Conservation (phyloP, 495 filamentous ascomycete genomes). For the Neurospora sp. region DNA sequence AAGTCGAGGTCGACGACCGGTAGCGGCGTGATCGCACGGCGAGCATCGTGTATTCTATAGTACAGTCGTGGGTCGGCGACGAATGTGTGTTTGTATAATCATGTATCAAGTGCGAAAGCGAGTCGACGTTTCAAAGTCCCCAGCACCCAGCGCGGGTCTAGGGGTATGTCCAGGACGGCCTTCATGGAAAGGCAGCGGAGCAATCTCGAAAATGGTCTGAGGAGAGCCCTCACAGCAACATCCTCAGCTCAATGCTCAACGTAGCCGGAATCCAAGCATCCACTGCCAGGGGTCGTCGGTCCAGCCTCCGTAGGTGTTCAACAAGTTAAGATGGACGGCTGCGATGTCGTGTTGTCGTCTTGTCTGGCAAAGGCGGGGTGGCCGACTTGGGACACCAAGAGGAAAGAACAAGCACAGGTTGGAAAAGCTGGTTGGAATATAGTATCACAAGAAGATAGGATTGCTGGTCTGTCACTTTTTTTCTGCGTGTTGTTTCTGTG, state of each 20-base stretch:
- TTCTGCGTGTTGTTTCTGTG: not conserved
- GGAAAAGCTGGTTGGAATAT: not conserved
- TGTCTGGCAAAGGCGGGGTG: not conserved
- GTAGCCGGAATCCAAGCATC: not conserved
- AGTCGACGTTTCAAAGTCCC: constrained; percentile 4
- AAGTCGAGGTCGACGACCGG: constrained; percentile 54
- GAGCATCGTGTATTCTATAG: constrained; percentile 22
- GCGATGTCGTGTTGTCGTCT: not conserved
- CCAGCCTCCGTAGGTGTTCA: not conserved
- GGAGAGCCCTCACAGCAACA: not conserved
- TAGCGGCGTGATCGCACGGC: constrained; percentile 41
- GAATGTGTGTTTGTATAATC: constrained; percentile 12
- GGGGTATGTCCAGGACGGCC: constrained; percentile 3
- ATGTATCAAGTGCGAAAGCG: constrained; percentile 10
- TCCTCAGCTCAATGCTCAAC: not conserved
- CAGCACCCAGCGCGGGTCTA: constrained; percentile 22
- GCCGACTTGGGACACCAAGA: not conserved
- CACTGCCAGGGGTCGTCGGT: not conserved
- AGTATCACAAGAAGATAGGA: not conserved
- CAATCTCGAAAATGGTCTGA: not conserved
- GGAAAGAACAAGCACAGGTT: not conserved
- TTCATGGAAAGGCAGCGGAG: constrained; percentile 15
- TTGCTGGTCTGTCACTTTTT: not conserved
- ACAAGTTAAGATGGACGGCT: not conserved
- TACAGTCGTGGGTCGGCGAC: not conserved